These are phyloP conservation scores for Candida ficus DNA, from an alignment of 805 yeast genomes.

Conservation along the genomic window DNA sequence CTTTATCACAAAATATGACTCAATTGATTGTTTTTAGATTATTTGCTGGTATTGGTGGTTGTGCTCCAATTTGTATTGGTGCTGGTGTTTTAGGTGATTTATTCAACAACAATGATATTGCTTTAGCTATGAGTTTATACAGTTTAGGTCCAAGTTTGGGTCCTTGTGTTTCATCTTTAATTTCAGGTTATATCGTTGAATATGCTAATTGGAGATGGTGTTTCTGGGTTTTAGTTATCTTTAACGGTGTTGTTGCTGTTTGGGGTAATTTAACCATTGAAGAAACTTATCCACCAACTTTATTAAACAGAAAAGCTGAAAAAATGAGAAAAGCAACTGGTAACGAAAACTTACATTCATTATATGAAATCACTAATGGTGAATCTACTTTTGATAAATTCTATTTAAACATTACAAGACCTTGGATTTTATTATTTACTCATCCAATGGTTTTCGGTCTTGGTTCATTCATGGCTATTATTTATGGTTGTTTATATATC, in stretches of 20 bases:
- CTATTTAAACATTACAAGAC: conserved; percentile 43
- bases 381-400: conserved; percentile 36
- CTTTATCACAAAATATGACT: conserved; percentile 45
- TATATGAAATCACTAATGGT: conserved; percentile 54
- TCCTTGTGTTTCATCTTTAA: conserved; percentile 55
- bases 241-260: conserved; percentile 44
- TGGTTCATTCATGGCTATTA: conserved; percentile 60
- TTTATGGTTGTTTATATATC: conserved; percentile 62
- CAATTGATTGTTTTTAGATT: conserved; percentile 57
- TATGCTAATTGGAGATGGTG: conserved; percentile 58
- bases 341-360: conserved; percentile 49
- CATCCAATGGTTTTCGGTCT: conserved; percentile 63
- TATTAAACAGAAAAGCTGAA: conserved; percentile 42
- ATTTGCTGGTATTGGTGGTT: conserved; percentile 62
- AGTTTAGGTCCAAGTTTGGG: conserved; percentile 48
- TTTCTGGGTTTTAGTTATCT: conserved; percentile 51
- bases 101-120: conserved; percentile 46
- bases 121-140: conserved; percentile 51
- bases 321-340: conserved; percentile 48
- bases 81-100: conserved; percentile 66
- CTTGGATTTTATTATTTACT: conserved; percentile 43
- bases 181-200: conserved; percentile 52
- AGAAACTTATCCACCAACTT: conserved; percentile 57
- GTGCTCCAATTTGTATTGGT: conserved; percentile 64
- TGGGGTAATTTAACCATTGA: conserved; percentile 38